Evolutionary conservation across 2,329 filamentous ascomycete species (phyloP).

Genomic region (Botryotinia convoluta): DNA sequence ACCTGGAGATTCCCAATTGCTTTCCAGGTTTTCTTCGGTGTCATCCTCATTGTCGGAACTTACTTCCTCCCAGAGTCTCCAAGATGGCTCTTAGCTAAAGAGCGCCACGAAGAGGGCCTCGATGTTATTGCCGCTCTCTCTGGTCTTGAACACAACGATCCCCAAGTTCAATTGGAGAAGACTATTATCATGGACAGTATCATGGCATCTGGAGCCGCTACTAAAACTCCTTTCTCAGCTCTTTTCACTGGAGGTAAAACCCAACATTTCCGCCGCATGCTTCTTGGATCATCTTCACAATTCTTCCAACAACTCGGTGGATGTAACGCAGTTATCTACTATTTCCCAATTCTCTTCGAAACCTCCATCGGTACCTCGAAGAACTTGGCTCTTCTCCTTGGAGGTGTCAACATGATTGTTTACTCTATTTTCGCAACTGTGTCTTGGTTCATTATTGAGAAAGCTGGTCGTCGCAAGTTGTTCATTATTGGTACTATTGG

Average conservation of each 20-base stretch:
- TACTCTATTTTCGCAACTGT: conserved; percentile 52
- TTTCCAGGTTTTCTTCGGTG: conserved; percentile 91
- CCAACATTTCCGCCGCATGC: conserved; percentile 53
- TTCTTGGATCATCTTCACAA: conserved; percentile 50
- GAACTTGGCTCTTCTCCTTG: conserved; percentile 52
- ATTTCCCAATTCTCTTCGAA: conserved; percentile 52
- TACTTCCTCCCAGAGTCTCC: conserved; percentile 94
- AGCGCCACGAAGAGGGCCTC: conserved; percentile 95
- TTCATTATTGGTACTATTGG: conserved; percentile 69
- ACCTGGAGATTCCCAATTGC: conserved; percentile 88
- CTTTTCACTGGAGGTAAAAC: conserved; percentile 53
- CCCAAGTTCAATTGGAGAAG: conserved; percentile 38
- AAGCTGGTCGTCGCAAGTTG: conserved; percentile 65
- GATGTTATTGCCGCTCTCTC: conserved; percentile 96
- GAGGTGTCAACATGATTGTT: conserved; percentile 56
- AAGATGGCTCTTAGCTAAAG: conserved; percentile 93
- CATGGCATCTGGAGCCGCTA: conserved; percentile 37
- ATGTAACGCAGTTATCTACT: conserved; percentile 48
- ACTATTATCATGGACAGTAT: conserved; percentile 42
- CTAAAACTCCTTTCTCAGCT: conserved; percentile 40
- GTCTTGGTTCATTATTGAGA: conserved; percentile 53
- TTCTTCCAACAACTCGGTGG: conserved; percentile 52
- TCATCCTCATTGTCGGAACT: conserved; percentile 77
- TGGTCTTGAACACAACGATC: conserved; percentile 54
- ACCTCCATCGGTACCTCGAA: conserved; percentile 47